Evolutionary conservation across 768 basidiomycete genomes (phyloP).

Genomic region (Russula compacta): DNA sequence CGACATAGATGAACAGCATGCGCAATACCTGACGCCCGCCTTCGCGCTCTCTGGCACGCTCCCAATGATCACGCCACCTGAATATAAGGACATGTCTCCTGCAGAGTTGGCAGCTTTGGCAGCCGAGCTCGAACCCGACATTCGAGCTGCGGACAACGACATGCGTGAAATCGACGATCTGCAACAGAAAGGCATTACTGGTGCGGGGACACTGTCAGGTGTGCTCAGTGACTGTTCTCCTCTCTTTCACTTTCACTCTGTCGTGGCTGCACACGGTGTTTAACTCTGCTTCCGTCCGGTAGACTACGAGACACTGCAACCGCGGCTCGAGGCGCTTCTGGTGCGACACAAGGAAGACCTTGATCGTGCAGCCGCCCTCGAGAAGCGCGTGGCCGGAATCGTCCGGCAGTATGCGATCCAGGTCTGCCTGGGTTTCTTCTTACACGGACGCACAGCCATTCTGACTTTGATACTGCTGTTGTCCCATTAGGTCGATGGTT

Average conservation of each 20-base stretch:
- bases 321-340: constrained; percentile 56
- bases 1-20: constrained; percentile 64
- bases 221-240: background rate
- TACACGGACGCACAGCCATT: background rate
- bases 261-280: background rate
- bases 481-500: constrained; percentile 52
- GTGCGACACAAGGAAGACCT: constrained; percentile 52
- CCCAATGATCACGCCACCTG: constrained; percentile 34
- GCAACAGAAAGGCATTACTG: constrained; percentile 60
- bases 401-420: constrained; percentile 65
- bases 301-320: constrained; percentile 58
- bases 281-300: background rate
- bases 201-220: constrained; percentile 66
- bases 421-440: constrained; percentile 32
- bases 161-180: constrained; percentile 68
- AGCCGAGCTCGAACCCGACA: constrained; percentile 74
- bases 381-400: constrained; percentile 53
- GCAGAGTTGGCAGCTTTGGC: constrained; percentile 64
- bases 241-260: background rate
- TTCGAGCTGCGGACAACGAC: constrained; percentile 74
- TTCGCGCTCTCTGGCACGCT: constrained; percentile 65
- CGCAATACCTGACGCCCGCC: constrained; percentile 61
- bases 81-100: constrained; percentile 56
- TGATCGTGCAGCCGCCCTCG: constrained; percentile 47
- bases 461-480: background rate